A percentile compares a stretch with the other conserved stretches of the same genome.
Evolutionary conservation across 495 filamentous ascomycete genomes (phyloP).

Genomic region (Echria macrotheca): DNA sequence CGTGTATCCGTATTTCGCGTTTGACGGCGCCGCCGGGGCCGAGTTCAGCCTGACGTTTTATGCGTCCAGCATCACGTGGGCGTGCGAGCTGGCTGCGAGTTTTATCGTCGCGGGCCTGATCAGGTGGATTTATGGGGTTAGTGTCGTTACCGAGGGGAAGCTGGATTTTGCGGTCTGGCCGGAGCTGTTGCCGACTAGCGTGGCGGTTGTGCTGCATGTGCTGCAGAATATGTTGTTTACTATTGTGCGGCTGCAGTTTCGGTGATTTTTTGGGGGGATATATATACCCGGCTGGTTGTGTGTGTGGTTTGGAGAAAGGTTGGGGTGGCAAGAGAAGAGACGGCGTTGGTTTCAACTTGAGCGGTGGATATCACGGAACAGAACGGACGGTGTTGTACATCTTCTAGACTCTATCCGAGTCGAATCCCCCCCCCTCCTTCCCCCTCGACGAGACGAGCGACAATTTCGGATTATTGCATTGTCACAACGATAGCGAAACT

Average conservation of each 20-base stretch:
- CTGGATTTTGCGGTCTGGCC: conserved; percentile 56
- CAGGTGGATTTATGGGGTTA: conserved; percentile 46
- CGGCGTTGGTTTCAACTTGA: no score
- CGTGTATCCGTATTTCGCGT: conserved; percentile 55
- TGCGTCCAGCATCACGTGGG: conserved; percentile 56
- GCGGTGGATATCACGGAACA: no score
- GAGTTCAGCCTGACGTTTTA: conserved; percentile 54
- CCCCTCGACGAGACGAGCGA: no score
- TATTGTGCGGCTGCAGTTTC: conserved; percentile 56
- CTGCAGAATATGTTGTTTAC: conserved; percentile 63
- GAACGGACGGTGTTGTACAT: no score
- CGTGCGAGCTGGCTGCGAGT: conserved; percentile 52
- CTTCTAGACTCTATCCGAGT: no score
- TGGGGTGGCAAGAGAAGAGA: no score
- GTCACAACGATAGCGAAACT: no score
- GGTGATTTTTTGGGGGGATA: no score
- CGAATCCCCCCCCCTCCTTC: no score
- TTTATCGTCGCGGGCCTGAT: conserved; percentile 53
- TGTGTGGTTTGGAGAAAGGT: no score
- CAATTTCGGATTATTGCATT: no score
- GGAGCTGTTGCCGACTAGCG: conserved; percentile 55
- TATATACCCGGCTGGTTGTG: no score
- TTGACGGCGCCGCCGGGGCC: conserved; percentile 38
- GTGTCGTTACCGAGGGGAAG: conserved; percentile 54
- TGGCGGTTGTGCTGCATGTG: conserved; percentile 58